Conservation (phyloP, 768 basidiomycete species). For the Kwoniella newhampshirensis region DNA sequence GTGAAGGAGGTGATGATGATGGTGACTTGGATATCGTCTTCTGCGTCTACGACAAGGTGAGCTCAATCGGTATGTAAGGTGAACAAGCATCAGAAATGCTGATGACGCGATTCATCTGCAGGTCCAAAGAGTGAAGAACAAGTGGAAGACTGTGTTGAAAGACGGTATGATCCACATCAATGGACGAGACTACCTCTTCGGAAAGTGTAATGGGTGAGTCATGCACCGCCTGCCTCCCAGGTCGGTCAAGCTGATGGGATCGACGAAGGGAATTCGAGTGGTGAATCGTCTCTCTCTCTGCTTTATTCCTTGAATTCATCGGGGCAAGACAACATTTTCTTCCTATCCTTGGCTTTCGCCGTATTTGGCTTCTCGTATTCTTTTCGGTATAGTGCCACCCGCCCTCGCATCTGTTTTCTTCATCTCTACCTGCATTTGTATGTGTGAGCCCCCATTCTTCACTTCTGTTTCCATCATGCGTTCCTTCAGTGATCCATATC, state of each 20-base stretch:
- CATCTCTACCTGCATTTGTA: background rate
- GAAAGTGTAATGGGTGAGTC: slow-evolving; percentile 90
- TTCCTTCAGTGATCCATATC: background rate
- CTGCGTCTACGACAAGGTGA: slow-evolving; percentile 96
- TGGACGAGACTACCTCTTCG: slow-evolving; percentile 94
- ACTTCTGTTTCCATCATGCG: background rate
- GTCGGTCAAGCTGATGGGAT: too few relatives aligned
- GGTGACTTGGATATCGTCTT: slow-evolving; percentile 91
- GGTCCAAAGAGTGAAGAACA: slow-evolving; percentile 99
- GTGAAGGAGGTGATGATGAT: slow-evolving; percentile 60
- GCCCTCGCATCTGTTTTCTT: background rate
- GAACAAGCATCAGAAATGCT: too few relatives aligned
- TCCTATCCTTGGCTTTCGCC: too few relatives aligned
- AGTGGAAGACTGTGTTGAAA: slow-evolving; percentile 98
- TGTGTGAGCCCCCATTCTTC: background rate
- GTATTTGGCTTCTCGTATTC: too few relatives aligned
- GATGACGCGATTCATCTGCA: too few relatives aligned
- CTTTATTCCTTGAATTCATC: background rate
- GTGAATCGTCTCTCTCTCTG: slow-evolving; percentile 19
- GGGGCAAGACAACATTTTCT: too few relatives aligned
- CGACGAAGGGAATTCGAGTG: slow-evolving; percentile 46
- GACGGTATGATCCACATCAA: slow-evolving; percentile 97
- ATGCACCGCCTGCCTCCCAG: background rate
- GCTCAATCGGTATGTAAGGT: too few relatives aligned
- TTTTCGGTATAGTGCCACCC: background rate